Percentiles rank a stretch among this genome's conserved stretches.
Evolutionary conservation across 805 yeast species (phyloP).

Genomic region (Isabelozyma rhagii): DNA sequence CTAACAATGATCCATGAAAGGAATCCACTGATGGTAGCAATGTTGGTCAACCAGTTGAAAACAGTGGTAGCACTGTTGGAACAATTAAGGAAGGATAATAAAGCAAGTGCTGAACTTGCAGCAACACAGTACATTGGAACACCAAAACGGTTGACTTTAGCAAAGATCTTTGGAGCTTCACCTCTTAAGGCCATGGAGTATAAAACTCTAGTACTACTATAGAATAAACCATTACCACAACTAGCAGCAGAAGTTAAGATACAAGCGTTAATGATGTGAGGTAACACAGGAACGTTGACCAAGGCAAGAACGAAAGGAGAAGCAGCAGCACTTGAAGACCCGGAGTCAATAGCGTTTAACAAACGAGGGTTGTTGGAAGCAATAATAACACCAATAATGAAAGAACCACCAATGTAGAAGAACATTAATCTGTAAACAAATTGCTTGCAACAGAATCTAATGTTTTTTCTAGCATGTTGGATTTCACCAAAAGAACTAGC

Average conservation of each 20-base stretch:
- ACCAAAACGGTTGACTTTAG: constrained; percentile 10
- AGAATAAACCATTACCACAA: constrained; percentile 45
- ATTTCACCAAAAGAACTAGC: constrained; percentile 64
- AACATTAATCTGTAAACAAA: constrained; percentile 50
- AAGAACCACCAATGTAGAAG: constrained; percentile 38
- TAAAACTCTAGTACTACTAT: constrained; percentile 25
- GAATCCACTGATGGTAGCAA: constrained; percentile 69
- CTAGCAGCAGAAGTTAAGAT: constrained; percentile 72
- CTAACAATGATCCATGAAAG: constrained; percentile 58
- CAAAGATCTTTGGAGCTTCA: constrained; percentile 16
- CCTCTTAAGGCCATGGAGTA: constrained; percentile 18
- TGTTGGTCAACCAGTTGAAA: constrained; percentile 67
- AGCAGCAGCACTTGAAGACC: constrained; percentile 36
- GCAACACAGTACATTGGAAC: constrained; percentile 21
- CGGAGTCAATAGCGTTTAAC: constrained; percentile 16
- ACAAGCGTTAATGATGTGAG: constrained; percentile 70
- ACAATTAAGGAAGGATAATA: constrained; percentile 33
- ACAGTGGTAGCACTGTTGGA: constrained; percentile 59
- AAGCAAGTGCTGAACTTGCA: constrained; percentile 13
- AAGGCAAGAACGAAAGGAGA: constrained; percentile 40
- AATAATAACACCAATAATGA: constrained; percentile 33
- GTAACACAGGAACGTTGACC: constrained; percentile 50
- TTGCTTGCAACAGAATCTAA: constrained; percentile 13
- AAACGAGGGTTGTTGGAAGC: constrained; percentile 31
- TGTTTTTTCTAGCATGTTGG: constrained; percentile 30